These are phyloP conservation scores for Saccharum officinarum DNA, from an alignment of 176 grass and related monocot species.

Conservation along the genomic window DNA sequence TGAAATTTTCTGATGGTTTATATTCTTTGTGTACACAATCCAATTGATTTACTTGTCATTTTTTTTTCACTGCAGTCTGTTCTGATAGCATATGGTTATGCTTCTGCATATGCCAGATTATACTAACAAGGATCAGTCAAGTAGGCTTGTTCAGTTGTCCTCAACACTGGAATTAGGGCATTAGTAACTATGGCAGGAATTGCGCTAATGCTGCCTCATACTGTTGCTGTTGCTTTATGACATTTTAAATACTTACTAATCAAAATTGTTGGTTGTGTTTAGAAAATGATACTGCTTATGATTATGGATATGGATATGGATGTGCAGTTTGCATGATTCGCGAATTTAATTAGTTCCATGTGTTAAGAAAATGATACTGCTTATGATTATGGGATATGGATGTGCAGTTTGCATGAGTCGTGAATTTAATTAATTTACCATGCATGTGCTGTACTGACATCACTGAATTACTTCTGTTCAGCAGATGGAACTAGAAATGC, in stretches of 20 bases:
- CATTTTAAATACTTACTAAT: neutral
- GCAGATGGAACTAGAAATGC: constrained; percentile 39
- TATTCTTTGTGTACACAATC: neutral
- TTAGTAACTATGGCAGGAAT: neutral
- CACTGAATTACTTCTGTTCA: constrained; percentile 40
- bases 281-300: constrained; percentile 26
- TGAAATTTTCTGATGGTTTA: neutral
- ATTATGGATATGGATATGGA: constrained; percentile 7
- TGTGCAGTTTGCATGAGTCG: neutral
- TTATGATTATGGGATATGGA: constrained; percentile 30
- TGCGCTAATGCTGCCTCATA: neutral
- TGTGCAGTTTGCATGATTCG: neutral
- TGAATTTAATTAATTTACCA: constrained; percentile 2
- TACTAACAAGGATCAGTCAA: neutral
- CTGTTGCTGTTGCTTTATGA: neutral
- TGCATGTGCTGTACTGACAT: neutral
- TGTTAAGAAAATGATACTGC: constrained; percentile 2
- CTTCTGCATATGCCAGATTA: neutral
- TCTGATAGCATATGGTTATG: neutral
- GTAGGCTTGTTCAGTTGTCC: neutral
- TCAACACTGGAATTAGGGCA: neutral
- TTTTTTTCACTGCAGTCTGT: neutral
- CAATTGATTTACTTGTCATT: constrained; percentile 8
- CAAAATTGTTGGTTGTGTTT: neutral
- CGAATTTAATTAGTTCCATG: neutral